Base-by-base conservation (phyloP, 352 stramenopile genomes). In the Globisporangium spiculum region DNA sequence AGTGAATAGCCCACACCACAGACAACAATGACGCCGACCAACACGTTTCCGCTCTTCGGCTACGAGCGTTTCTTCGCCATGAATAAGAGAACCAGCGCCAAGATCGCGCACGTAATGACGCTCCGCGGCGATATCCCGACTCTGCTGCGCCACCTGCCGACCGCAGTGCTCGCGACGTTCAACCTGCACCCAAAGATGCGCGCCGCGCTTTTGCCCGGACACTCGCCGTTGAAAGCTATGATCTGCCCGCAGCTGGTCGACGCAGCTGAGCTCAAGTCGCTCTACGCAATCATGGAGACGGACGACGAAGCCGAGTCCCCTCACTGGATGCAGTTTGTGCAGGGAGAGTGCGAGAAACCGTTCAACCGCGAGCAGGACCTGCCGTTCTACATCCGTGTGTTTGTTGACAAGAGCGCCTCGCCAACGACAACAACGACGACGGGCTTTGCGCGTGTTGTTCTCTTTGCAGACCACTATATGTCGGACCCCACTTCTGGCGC, bases 41-140 rank as follows among this genome's bases (percentile, higher is more conserved):
- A 68, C 2, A 84, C 79, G 48, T 81, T 88, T 55, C 72, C 73
- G n/a, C 75, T 90, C 4, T 79, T 86, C 41, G 80, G 82, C 58
- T 90, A 90, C 54, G 82, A 90, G 72, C 78, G 82, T 50, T 90
- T 90, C 73, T 88, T 84, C 63, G 76, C 82, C 18, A 90, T 90
- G 82, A 67, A 85, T 22, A 73, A 76, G 16, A 41, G 27, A 30
- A 69, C 73, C 27, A 84, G 78, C 60, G 69, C 76, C 56, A 86
- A 78, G 26, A 68, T 90, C 3, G 80, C 80, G 16, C 79, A 88
- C 60, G 73, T 88, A 18, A 70, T 84, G 34, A 86, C 75, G 6
- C 32, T 90, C 12, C 78, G 73, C 22, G 82, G 82, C 16, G 77
- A 85, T 55, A 72, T 84, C 12, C 16, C 71, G 3, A 67, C 68